These are phyloP conservation scores for Leccinum obscurum DNA, from an alignment of 768 basidiomycete genomes.

Conservation along the genomic window DNA sequence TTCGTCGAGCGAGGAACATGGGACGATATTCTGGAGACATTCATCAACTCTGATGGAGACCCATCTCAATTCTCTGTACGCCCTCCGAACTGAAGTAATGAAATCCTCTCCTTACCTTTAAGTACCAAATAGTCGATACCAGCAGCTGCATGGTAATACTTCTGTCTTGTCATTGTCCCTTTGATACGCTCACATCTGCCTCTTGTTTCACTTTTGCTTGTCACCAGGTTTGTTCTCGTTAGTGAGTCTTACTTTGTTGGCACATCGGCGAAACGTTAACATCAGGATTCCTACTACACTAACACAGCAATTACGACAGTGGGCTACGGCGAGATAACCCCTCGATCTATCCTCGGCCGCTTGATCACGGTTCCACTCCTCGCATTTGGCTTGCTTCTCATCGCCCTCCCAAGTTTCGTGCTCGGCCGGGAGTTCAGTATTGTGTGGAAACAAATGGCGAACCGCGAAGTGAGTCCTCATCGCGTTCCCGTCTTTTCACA, in stretches of 20 bases:
- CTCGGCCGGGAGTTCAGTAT: constrained; percentile 88
- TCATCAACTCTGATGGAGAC: constrained; percentile 84
- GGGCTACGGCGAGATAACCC: constrained; percentile 91
- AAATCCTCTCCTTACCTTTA: background rate
- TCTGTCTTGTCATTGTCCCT: background rate
- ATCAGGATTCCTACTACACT: background rate
- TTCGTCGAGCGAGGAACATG: constrained; percentile 90
- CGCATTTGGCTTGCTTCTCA: constrained; percentile 82
- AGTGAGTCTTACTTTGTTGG: constrained; percentile 48
- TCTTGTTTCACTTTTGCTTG: background rate
- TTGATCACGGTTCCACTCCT: constrained; percentile 84
- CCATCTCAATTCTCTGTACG: constrained; percentile 75
- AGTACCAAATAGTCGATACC: constrained; percentile 54
- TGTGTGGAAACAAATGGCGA: constrained; percentile 84
- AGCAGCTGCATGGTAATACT: constrained; percentile 71
- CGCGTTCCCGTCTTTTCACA: background rate
- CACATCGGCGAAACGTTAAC: background rate
- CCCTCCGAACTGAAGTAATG: background rate
- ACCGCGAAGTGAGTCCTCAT: constrained; percentile 38
- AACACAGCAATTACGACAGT: constrained; percentile 79
- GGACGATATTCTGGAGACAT: constrained; percentile 78
- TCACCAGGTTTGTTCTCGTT: constrained; percentile 66
- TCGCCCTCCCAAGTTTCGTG: constrained; percentile 90
- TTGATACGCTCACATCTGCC: background rate
- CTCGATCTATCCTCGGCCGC: constrained; percentile 83